Conservation (phyloP, 2,329 filamentous ascomycete species). For the Sclerotinia spermophila region DNA sequence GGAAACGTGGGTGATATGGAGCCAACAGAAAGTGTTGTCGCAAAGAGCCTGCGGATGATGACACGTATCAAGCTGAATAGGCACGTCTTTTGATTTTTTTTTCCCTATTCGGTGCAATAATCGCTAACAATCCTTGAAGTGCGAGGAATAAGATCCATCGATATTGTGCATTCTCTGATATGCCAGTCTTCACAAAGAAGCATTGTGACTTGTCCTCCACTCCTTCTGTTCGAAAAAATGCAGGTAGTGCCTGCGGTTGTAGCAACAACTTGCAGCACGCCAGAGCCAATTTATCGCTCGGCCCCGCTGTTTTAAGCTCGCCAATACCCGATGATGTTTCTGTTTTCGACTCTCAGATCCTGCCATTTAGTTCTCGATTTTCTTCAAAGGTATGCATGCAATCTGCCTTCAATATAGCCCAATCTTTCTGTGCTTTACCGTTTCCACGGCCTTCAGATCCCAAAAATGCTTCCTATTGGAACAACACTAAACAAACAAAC, state of each 20-base stretch:
- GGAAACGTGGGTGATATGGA: slow-evolving; percentile 39
- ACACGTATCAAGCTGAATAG: slow-evolving; percentile 44
- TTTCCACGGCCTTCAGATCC: slow-evolving; percentile 38
- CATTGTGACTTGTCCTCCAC: slow-evolving; percentile 45
- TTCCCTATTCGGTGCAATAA: not conserved
- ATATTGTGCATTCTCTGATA: slow-evolving; percentile 49
- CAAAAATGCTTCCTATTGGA: not conserved
- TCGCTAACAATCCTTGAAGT: slow-evolving; percentile 32
- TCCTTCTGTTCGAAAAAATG: not conserved
- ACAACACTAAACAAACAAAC: not conserved
- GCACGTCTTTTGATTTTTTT: not conserved
- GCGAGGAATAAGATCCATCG: slow-evolving; percentile 51
- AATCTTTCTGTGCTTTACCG: slow-evolving; percentile 45
- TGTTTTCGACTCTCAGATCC: slow-evolving; percentile 25
- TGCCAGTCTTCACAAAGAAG: slow-evolving; percentile 47
- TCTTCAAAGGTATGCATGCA: slow-evolving; percentile 49
- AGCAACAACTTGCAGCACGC: slow-evolving; percentile 5
- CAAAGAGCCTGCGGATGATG: slow-evolving; percentile 45
- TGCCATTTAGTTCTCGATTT: slow-evolving; percentile 46
- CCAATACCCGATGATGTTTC: not conserved
- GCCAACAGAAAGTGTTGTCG: slow-evolving; percentile 41
- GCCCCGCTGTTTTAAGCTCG: slow-evolving; percentile 10
- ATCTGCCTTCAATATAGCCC: slow-evolving; percentile 47
- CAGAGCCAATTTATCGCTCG: not conserved
- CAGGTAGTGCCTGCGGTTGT: slow-evolving; percentile 11